Base-by-base conservation (phyloP, 495 filamentous ascomycete species). In the Annulohypoxylon stygium region DNA sequence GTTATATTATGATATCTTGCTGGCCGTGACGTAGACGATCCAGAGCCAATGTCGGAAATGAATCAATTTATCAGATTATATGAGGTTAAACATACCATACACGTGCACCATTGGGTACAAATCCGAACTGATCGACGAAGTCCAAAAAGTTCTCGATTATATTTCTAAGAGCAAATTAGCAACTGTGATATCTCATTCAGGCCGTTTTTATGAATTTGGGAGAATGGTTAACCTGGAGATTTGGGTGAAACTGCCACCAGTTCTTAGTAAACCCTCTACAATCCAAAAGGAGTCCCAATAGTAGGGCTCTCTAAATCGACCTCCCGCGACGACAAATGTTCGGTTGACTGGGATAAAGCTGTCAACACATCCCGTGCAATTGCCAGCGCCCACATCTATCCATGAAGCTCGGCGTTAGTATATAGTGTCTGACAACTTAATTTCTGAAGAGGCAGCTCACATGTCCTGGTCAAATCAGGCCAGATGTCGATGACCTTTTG, bases 211-310 rank as follows among this genome's bases (percentile, higher is more conserved):
- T 39, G 8, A n/a, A 12, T 2, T 36, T 14, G 7, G 51, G 11
- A 23, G 34, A 16, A 41, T 9, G 5, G 34, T 66, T 41, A 58
- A 78, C 77, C 78, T 80, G 16, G 84, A 81, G 59, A 86, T 85
- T 48, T 83, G 57, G 34, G 76, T 80, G 65, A 85, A 86, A 43
- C 81, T 75, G 30, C 84, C 84, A 16, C 84, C 84, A 2, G 84
- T 86, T 23, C 84, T 81, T 10, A 86, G 72, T 25, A 86, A 76
- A 11, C 84, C 84, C 73, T 86, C 84, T 20, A 86, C 4, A 36
- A 86, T 86, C 84, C 84, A 86, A 73, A 81, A 86, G 60, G 83
- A 84, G 70, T 86, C 84, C 84, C 84, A 86, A 75, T 86, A 86
- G 62, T 86, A 86, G 16, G 83, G 80, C 70, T 86, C 84, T 57